phyloP scores from a whole-genome alignment of 83 land plant genomes.

The Diphasiastrum complanatum region DNA sequence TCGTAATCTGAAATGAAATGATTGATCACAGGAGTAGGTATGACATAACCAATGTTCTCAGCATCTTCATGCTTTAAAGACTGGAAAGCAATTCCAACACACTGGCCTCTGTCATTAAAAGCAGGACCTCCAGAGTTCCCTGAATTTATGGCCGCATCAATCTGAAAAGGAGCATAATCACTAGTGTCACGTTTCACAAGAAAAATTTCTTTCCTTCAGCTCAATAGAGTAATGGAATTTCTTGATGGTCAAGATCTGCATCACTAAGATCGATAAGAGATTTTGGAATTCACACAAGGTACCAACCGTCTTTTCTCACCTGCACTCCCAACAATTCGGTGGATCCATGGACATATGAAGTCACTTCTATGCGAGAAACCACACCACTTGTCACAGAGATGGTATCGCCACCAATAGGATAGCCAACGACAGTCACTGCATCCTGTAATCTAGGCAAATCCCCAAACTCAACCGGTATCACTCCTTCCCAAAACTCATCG shows the following conservation, averaged over 20 bases:
- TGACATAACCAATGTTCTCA: slow-evolving; percentile 97
- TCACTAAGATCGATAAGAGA: background rate
- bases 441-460: slow-evolving; percentile 84
- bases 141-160: slow-evolving; percentile 95
- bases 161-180: slow-evolving; percentile 42
- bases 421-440: slow-evolving; percentile 96
- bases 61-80: slow-evolving; percentile 93
- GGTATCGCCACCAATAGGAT: slow-evolving; percentile 95
- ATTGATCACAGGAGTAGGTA: slow-evolving; percentile 81
- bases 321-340: slow-evolving; percentile 92
- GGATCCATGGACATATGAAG: slow-evolving; percentile 93
- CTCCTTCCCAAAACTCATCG: slow-evolving; percentile 94
- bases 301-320: slow-evolving; percentile 27
- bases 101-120: slow-evolving; percentile 81
- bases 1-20: slow-evolving; percentile 87
- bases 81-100: slow-evolving; percentile 98
- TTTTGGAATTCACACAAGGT: background rate
- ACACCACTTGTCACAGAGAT: slow-evolving; percentile 98
- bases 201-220: background rate
- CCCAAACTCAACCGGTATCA: slow-evolving; percentile 85
- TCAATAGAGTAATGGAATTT: background rate
- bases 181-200: background rate
- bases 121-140: slow-evolving; percentile 99
- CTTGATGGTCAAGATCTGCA: background rate
- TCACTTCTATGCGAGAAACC: slow-evolving; percentile 88